Percentiles rank a stretch among this genome's conserved stretches.
Evolutionary conservation across 345 rosid genomes (phyloP).

Genomic region (Microcos paniculata): DNA sequence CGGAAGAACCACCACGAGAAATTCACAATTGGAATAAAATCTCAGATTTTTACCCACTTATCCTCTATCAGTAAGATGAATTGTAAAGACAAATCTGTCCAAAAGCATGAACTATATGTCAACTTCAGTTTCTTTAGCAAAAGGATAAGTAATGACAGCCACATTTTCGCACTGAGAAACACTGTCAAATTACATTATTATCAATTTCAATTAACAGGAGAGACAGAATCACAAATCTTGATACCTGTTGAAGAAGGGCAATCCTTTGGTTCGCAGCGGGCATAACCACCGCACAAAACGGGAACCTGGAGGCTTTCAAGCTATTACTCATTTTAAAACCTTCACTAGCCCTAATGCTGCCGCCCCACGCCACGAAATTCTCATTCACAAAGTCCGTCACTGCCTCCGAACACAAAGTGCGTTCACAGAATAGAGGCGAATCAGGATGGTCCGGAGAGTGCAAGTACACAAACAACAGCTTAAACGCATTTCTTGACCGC

Average conservation of each 20-base stretch:
- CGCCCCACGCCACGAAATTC: conserved; percentile 96
- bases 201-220: background rate
- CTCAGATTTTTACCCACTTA: background rate
- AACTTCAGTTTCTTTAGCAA: background rate
- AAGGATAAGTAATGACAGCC: too few relatives aligned
- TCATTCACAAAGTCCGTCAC: conserved; percentile 73
- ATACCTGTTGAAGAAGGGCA: conserved; percentile 88
- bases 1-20: background rate
- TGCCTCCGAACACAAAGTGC: conserved; percentile 67
- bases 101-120: background rate
- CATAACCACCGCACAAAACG: conserved; percentile 98
- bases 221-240: background rate
- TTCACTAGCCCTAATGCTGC: conserved; percentile 89
- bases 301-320: conserved; percentile 93
- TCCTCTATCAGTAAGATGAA: background rate
- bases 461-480: conserved; percentile 84
- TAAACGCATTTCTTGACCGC: conserved; percentile 69
- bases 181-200: background rate
- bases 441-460: conserved; percentile 98
- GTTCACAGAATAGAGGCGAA: conserved; percentile 68
- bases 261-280: conserved; percentile 93
- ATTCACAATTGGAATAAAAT: background rate
- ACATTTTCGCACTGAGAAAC: background rate
- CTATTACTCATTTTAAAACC: conserved; percentile 99
- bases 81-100: background rate